Percentiles rank a stretch among this genome's conserved stretches.
These are phyloP conservation scores for Rostrohypoxylon terebratum DNA, from an alignment of 495 filamentous ascomycete genomes.

Conservation along the genomic window DNA sequence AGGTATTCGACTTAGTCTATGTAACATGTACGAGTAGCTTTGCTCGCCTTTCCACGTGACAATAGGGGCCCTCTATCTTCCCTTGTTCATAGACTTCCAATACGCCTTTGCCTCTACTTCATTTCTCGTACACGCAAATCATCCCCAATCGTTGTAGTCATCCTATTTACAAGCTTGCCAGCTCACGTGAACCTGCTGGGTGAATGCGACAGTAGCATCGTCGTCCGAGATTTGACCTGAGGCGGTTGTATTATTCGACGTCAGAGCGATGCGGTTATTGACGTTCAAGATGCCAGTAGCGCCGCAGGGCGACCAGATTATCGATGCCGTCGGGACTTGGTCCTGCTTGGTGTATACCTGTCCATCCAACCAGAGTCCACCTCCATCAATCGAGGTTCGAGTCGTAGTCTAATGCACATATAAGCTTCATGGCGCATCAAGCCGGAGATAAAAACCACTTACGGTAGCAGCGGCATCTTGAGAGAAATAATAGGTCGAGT, in stretches of 20 bases:
- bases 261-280: constrained; percentile 69
- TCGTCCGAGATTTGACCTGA: constrained; percentile 65
- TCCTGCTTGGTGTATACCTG: constrained; percentile 70
- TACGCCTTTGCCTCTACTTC: neutral
- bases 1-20: constrained; percentile 26
- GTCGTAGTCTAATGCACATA: constrained; percentile 57
- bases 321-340: constrained; percentile 62
- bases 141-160: neutral
- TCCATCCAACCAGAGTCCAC: constrained; percentile 58
- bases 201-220: constrained; percentile 67
- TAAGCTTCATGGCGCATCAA: neutral
- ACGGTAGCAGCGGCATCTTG: constrained; percentile 59
- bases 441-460: constrained; percentile 18
- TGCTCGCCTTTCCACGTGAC: constrained; percentile 1
- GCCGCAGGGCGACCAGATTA: constrained; percentile 69
- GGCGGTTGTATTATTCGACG: constrained; percentile 57
- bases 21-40: constrained; percentile 4
- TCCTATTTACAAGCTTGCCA: constrained; percentile 61
- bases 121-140: neutral
- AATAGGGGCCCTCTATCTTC: neutral
- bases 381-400: constrained; percentile 61
- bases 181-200: constrained; percentile 65
- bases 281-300: constrained; percentile 68
- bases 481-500: constrained; percentile 69
- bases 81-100: neutral